These are phyloP conservation scores for Quercus dentata DNA, from an alignment of 306 rosid species.

Conservation along the genomic window DNA sequence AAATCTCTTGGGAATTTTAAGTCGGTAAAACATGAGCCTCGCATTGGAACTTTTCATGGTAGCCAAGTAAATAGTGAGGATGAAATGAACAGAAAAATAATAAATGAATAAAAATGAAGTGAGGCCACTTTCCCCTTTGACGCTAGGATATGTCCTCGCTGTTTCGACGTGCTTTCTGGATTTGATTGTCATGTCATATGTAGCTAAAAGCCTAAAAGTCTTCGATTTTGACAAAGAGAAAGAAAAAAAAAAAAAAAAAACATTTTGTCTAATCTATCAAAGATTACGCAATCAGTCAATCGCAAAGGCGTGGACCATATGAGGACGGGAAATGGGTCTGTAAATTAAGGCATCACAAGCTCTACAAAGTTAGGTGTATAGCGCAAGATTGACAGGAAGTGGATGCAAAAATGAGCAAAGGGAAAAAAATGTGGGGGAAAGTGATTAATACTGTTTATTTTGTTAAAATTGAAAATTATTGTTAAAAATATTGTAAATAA, in stretches of 20 bases:
- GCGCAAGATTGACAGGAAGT: no score
- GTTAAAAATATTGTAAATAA: accelerated
- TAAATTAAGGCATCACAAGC: no score
- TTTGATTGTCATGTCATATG: background rate
- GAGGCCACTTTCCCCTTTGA: background rate
- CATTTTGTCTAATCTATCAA: background rate
- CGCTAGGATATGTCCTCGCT: background rate
- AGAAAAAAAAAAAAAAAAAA: background rate
- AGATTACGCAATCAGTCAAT: background rate
- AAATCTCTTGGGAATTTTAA: background rate
- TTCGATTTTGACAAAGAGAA: background rate
- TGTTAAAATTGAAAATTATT: no score
- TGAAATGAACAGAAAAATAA: background rate
- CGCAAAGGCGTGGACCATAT: no score
- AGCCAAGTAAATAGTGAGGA: background rate
- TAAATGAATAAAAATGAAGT: background rate
- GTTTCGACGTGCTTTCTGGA: background rate
- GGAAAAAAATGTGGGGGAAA: no score
- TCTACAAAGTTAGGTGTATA: no score
- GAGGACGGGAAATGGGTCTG: no score
- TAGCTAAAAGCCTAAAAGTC: no score
- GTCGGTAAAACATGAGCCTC: background rate
- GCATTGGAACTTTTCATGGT: background rate
- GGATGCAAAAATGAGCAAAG: no score
- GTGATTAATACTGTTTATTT: no score